A percentile compares a stretch with the other conserved stretches of the same genome.
Conservation (phyloP, 2,329 filamentous ascomycete genomes). For the Colletotrichum paranaense region DNA sequence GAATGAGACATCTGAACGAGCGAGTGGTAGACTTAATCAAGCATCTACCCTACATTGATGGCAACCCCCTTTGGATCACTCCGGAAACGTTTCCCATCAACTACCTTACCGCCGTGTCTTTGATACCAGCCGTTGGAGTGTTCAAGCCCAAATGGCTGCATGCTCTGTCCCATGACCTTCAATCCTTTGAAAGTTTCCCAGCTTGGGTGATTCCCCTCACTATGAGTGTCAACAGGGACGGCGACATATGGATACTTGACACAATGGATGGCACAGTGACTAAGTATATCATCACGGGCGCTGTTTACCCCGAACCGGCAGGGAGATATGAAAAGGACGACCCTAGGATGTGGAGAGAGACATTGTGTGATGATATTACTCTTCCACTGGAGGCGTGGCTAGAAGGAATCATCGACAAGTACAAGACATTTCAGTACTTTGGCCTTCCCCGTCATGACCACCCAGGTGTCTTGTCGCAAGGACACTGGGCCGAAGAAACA, state of each 20-base stretch:
- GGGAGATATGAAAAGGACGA: background rate
- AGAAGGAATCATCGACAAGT: background rate
- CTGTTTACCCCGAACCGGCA: background rate
- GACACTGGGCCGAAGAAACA: background rate
- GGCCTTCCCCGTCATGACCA: background rate
- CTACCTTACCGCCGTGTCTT: background rate
- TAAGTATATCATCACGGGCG: slow-evolving; percentile 18
- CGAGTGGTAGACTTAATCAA: slow-evolving; percentile 6
- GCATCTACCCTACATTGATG: slow-evolving; percentile 12
- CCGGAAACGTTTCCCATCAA: slow-evolving; percentile 7
- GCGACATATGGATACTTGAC: slow-evolving; percentile 10
- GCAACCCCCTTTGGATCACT: slow-evolving; percentile 12
- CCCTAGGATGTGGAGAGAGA: slow-evolving; percentile 2
- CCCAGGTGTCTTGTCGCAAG: background rate
- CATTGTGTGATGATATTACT: background rate
- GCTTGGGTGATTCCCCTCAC: background rate
- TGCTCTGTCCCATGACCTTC: background rate
- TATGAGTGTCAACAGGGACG: background rate
- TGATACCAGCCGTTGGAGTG: background rate
- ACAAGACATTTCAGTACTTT: background rate
- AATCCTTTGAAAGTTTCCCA: background rate
- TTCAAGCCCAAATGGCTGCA: slow-evolving; percentile 4
- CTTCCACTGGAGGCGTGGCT: background rate
- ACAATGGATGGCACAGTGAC: slow-evolving; percentile 23
- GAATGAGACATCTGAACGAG: background rate